Evolutionary conservation across 192 early-diverging fungal species (phyloP).

Genomic region (Glomus cerebriforme): DNA sequence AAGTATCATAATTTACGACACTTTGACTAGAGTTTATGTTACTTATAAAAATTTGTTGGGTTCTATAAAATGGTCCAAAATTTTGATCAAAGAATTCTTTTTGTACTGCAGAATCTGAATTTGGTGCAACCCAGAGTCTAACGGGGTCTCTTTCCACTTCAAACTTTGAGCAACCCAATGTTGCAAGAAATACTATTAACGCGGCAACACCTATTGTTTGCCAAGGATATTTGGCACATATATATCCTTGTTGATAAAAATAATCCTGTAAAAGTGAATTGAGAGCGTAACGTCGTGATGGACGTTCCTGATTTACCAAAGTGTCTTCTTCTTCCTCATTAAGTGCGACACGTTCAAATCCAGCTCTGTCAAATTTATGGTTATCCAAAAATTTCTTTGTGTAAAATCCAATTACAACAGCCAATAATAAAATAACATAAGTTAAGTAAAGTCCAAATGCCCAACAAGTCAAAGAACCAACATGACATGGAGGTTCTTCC

Average conservation of each 20-base stretch:
- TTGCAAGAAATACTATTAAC: slow-evolving; percentile 49
- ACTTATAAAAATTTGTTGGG: slow-evolving; percentile 60
- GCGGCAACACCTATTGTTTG: slow-evolving; percentile 46
- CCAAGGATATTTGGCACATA: slow-evolving; percentile 60
- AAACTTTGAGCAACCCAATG: slow-evolving; percentile 59
- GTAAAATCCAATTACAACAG: slow-evolving; percentile 34
- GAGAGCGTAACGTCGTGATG: slow-evolving; percentile 50
- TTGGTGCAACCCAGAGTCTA: slow-evolving; percentile 63
- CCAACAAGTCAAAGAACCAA: slow-evolving; percentile 56
- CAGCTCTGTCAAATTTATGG: slow-evolving; percentile 33
- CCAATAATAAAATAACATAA: slow-evolving; percentile 41
- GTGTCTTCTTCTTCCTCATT: slow-evolving; percentile 45
- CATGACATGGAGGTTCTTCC: slow-evolving; percentile 44
- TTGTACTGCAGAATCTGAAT: slow-evolving; percentile 50
- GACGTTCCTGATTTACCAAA: slow-evolving; percentile 43
- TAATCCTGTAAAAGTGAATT: slow-evolving; percentile 55
- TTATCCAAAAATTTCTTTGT: slow-evolving; percentile 33
- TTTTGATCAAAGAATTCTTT: slow-evolving; percentile 63
- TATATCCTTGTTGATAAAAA: slow-evolving; percentile 61
- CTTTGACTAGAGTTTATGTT: slow-evolving; percentile 38
- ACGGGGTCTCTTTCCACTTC: slow-evolving; percentile 58
- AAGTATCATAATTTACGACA: slow-evolving; percentile 44
- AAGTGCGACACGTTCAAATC: slow-evolving; percentile 50
- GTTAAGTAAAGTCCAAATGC: slow-evolving; percentile 47
- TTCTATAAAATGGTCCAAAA: slow-evolving; percentile 70